Percentiles rank a stretch among this genome's conserved stretches.
Evolutionary conservation across 768 basidiomycete species (phyloP).

Genomic region (Porpolomopsis calyptriformis): DNA sequence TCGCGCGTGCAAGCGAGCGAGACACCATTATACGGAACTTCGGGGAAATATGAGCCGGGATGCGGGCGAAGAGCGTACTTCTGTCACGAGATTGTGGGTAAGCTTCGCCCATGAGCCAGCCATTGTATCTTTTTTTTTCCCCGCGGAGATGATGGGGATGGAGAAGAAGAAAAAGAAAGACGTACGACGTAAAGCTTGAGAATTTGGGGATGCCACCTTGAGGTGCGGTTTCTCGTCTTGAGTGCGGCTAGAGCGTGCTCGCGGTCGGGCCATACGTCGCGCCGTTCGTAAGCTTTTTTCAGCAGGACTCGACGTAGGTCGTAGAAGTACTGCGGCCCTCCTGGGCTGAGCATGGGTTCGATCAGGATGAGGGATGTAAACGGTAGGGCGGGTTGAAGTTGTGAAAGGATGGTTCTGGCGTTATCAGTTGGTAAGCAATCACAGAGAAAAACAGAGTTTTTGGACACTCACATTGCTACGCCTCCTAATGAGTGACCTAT

Average conservation of each 20-base stretch:
- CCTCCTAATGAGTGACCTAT: conserved; percentile 64
- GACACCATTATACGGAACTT: conserved; percentile 29
- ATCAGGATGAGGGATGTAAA: conserved; percentile 48
- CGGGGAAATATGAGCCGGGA: conserved; percentile 19
- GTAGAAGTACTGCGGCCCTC: conserved; percentile 31
- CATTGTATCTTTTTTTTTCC: too few relatives aligned
- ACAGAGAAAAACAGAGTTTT: too few relatives aligned
- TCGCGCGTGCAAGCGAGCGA: conserved; percentile 49
- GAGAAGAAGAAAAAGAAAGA: conserved; percentile 7
- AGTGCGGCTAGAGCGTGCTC: conserved; percentile 31
- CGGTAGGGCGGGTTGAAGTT: conserved; percentile 30
- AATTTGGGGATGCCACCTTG: conserved; percentile 46
- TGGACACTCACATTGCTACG: conserved; percentile 46
- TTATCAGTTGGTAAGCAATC: conserved; percentile 3
- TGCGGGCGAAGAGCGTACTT: conserved; percentile 35
- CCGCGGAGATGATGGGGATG: not conserved
- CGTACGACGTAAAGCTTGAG: conserved; percentile 42
- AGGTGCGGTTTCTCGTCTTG: conserved; percentile 23
- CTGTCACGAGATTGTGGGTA: conserved; percentile 19
- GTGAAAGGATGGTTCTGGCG: conserved; percentile 43
- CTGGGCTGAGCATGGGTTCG: conserved; percentile 54
- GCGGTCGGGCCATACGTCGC: conserved; percentile 40
- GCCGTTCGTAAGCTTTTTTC: conserved; percentile 36
- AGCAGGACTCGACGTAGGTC: conserved; percentile 35
- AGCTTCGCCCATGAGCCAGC: too few relatives aligned